Conservation (phyloP, 2,329 filamentous ascomycete species). For the Graphiopsis chlorocephala region DNA sequence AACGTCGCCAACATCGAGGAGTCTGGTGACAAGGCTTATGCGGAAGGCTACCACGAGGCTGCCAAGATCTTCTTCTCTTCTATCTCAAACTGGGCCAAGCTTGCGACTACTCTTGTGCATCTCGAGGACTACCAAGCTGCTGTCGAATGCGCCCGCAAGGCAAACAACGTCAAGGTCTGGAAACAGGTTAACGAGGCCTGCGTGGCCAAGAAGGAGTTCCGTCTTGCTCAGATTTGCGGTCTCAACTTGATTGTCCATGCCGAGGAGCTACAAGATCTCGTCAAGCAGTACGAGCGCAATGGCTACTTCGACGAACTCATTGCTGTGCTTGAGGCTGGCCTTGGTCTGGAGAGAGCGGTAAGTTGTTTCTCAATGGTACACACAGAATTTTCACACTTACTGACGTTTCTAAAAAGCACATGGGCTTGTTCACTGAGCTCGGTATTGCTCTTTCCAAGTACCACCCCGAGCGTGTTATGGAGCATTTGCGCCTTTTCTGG, state of each 20-base stretch:
- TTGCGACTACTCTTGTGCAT: constrained; percentile 96
- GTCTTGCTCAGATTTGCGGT: constrained; percentile 96
- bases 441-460: constrained; percentile 93
- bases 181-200: constrained; percentile 97
- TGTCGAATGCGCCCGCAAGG: constrained; percentile 95
- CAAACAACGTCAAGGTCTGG: constrained; percentile 99
- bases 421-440: constrained; percentile 94
- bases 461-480: constrained; percentile 93
- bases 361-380: neutral
- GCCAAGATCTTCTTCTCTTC: constrained; percentile 98
- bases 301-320: constrained; percentile 99
- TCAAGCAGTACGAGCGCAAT: constrained; percentile 94
- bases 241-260: constrained; percentile 97
- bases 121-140: constrained; percentile 95
- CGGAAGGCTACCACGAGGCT: constrained; percentile 89
- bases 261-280: constrained; percentile 86
- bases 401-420: constrained; percentile 58
- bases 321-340: constrained; percentile 84
- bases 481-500: constrained; percentile 99
- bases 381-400: neutral
- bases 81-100: constrained; percentile 99
- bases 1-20: constrained; percentile 96
- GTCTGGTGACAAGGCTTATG: constrained; percentile 96
- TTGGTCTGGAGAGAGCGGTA: constrained; percentile 61
- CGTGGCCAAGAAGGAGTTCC: constrained; percentile 97